These are phyloP conservation scores for Sphagnum tenellum DNA, from an alignment of 225 moss, liverwort and hornwort genomes.

Conservation along the genomic window DNA sequence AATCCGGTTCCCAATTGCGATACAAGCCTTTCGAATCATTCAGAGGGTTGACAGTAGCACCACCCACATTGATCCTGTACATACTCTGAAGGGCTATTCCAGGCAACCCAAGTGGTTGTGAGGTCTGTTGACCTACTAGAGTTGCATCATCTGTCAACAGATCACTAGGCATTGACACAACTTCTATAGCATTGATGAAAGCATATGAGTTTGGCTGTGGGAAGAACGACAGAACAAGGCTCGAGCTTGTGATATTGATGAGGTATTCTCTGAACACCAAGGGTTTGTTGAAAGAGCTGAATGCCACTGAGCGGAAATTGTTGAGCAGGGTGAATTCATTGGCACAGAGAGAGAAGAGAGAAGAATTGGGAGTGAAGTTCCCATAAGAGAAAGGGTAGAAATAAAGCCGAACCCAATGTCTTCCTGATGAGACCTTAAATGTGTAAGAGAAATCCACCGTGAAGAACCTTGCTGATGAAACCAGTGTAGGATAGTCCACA, in stretches of 20 bases:
- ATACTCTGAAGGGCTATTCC: slow-evolving; percentile 49
- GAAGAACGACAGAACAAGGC: slow-evolving; percentile 41
- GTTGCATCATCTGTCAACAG: slow-evolving; percentile 11
- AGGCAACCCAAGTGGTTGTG: slow-evolving; percentile 9
- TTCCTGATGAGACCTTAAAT: slow-evolving; percentile 43
- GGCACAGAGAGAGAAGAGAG: slow-evolving; percentile 49
- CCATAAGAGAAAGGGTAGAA: slow-evolving; percentile 65
- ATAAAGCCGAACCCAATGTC: slow-evolving; percentile 73
- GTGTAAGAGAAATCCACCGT: slow-evolving; percentile 37
- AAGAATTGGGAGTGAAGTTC: slow-evolving; percentile 40
- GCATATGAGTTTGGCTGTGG: slow-evolving; percentile 46
- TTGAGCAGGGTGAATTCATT: slow-evolving; percentile 50
- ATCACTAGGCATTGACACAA: slow-evolving; percentile 44
- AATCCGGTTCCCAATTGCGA: slow-evolving; percentile 46
- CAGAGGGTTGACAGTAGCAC: slow-evolving; percentile 12
- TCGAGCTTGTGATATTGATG: slow-evolving; percentile 19
- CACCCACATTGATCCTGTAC: slow-evolving; percentile 68
- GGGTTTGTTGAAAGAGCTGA: slow-evolving; percentile 2
- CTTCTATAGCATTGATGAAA: slow-evolving; percentile 73
- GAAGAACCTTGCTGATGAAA: slow-evolving; percentile 67
- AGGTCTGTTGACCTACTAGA: background rate
- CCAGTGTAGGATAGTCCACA: slow-evolving; percentile 25
- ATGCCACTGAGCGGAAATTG: slow-evolving; percentile 42
- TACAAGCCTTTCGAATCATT: slow-evolving; percentile 40
- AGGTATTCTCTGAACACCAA: slow-evolving; percentile 47